A percentile compares a stretch with the other conserved stretches of the same genome.
These are phyloP conservation scores for Backusella parvicylindrica DNA, from an alignment of 192 early-diverging fungal genomes.

Conservation along the genomic window DNA sequence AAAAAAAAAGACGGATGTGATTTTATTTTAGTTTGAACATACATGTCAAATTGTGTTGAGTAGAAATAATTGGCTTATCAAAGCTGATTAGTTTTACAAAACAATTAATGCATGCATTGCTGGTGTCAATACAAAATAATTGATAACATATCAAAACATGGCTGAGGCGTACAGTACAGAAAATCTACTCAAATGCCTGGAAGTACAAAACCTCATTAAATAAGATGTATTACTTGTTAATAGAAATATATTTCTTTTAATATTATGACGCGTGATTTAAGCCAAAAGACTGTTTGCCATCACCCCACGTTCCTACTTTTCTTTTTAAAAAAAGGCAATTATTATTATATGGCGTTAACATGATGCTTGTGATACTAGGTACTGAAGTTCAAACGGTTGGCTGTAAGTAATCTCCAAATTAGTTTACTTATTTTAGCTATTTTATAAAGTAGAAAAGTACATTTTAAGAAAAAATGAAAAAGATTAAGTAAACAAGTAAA, in stretches of 20 bases:
- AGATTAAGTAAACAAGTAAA: neutral
- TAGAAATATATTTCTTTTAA: no score
- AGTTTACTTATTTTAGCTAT: neutral
- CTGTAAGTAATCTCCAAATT: neutral
- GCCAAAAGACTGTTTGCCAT: neutral
- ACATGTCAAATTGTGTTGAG: neutral
- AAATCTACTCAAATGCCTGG: neutral
- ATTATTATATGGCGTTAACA: neutral
- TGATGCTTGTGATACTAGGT: neutral
- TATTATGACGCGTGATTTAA: neutral
- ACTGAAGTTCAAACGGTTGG: neutral
- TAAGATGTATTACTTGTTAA: neutral
- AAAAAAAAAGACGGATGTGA: no score
- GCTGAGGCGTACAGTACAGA: neutral
- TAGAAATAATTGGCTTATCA: neutral
- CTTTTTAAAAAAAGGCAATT: neutral
- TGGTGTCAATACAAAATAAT: neutral
- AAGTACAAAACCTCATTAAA: neutral
- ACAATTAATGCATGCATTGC: neutral
- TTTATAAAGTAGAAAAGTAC: neutral
- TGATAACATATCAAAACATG: neutral
- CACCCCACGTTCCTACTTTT: neutral
- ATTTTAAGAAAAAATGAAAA: neutral
- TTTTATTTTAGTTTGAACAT: neutral
- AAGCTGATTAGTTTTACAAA: neutral